These are phyloP conservation scores for Thermothielavioides terrestris DNA, from an alignment of 495 filamentous ascomycete genomes.

Conservation along the genomic window DNA sequence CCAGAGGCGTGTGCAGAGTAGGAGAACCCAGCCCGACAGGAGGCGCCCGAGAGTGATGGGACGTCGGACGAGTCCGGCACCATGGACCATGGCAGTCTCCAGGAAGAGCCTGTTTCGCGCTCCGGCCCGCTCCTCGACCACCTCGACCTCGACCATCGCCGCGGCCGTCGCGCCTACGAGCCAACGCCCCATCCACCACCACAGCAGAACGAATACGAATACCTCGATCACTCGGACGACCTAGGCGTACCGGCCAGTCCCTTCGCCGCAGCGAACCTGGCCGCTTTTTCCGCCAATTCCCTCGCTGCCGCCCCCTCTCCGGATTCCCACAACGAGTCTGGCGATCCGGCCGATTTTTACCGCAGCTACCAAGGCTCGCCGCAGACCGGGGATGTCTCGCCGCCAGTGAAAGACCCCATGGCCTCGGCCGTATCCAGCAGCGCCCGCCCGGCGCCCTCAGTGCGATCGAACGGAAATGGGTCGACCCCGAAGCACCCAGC, in stretches of 20 bases:
- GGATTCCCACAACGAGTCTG: conserved; percentile 28
- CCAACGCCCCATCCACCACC: no score
- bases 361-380: conserved; percentile 36
- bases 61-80: conserved; percentile 15
- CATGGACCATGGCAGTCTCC: conserved; percentile 31
- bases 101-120: conserved; percentile 24
- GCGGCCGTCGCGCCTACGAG: no score
- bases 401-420: conserved; percentile 22
- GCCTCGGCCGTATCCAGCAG: conserved; percentile 17
- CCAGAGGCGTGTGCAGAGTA: conserved; percentile 10
- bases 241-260: conserved; percentile 20
- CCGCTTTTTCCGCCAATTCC: conserved; percentile 30
- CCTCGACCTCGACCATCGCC: conserved; percentile 13
- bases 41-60: conserved; percentile 18
- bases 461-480: conserved; percentile 32
- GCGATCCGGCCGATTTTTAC: conserved; percentile 47
- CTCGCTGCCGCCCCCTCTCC: conserved; percentile 27
- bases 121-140: conserved; percentile 20
- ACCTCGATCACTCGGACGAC: conserved; percentile 9
- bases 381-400: conserved; percentile 19
- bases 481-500: conserved; percentile 30
- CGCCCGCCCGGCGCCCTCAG: conserved; percentile 24
- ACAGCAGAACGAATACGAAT: conserved; percentile 13
- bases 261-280: conserved; percentile 31
- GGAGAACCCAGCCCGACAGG: conserved; percentile 1